A percentile compares a stretch with the other conserved stretches of the same genome.
Conservation (phyloP, 345 rosid species). For the Schrenkiella parvula region DNA sequence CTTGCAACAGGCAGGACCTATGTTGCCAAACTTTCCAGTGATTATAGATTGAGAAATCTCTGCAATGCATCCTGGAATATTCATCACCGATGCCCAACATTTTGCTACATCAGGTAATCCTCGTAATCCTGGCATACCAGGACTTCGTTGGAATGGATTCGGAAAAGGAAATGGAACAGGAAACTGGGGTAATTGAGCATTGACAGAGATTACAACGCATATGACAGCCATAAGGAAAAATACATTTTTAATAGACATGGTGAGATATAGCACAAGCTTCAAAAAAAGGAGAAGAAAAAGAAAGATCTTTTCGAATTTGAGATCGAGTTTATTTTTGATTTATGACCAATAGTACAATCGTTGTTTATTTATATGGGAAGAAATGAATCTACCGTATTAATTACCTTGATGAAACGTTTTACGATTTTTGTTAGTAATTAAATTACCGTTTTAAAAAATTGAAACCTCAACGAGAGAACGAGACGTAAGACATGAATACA, state of each 20-base stretch:
- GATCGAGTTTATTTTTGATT: not conserved
- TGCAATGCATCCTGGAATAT: not conserved
- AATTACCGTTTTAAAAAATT: not conserved
- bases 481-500: not conserved
- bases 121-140: not conserved
- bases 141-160: too few relatives aligned
- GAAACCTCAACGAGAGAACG: not conserved
- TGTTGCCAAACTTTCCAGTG: not conserved
- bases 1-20: not conserved
- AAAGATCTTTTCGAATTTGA: not conserved
- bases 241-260: not conserved
- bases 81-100: not conserved
- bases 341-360: not conserved
- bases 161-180: too few relatives aligned
- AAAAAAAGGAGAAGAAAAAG: too few relatives aligned
- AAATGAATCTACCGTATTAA: not conserved
- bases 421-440: not conserved
- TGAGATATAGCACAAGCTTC: not conserved
- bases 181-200: not conserved
- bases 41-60: not conserved
- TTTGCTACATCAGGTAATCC: not conserved
- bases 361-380: conserved; percentile 2
- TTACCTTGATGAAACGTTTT: not conserved
- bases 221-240: not conserved
- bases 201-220: not conserved